phyloP scores from a whole-genome alignment of 2,329 filamentous ascomycete species.

The Phaeosphaeria sp. region DNA sequence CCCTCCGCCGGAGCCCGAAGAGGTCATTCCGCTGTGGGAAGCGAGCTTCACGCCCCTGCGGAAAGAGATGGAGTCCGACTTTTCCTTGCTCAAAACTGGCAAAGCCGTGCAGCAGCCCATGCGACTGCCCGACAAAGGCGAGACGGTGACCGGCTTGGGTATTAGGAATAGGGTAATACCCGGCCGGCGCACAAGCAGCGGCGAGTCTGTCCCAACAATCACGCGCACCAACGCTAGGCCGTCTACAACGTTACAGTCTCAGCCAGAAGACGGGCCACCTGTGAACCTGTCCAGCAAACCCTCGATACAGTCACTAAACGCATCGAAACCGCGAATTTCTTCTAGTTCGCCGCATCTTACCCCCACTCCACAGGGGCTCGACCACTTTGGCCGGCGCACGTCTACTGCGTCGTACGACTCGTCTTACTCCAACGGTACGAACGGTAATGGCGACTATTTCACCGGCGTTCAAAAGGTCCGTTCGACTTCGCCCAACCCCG shows the following conservation, averaged over 20 bases:
- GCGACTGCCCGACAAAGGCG: constrained; percentile 55
- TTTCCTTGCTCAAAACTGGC: constrained; percentile 69
- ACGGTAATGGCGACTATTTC: constrained; percentile 44
- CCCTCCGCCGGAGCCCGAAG: constrained; percentile 74
- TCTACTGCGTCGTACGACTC: constrained; percentile 43
- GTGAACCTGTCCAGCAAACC: constrained; percentile 43
- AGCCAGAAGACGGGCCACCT: constrained; percentile 34
- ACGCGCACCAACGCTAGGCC: constrained; percentile 38
- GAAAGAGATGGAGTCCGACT: constrained; percentile 67
- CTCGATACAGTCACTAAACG: constrained; percentile 41
- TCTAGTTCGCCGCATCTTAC: constrained; percentile 43
- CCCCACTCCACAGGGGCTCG: constrained; percentile 36
- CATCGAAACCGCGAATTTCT: constrained; percentile 41
- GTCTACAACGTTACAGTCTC: constrained; percentile 30
- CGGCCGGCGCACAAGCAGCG: constrained; percentile 37
- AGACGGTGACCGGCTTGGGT: constrained; percentile 56
- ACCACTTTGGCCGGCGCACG: constrained; percentile 37
- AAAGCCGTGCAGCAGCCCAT: constrained; percentile 69
- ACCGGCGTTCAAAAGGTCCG: constrained; percentile 46
- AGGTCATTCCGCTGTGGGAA: constrained; percentile 73
- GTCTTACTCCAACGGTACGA: constrained; percentile 36
- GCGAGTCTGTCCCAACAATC: constrained; percentile 43
- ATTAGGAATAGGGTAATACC: constrained; percentile 53
- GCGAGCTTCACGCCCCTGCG: constrained; percentile 68
- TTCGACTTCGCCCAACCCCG: constrained; percentile 52